A percentile compares a stretch with the other conserved stretches of the same genome.
These are phyloP conservation scores for Aspergillus sp. DNA, from an alignment of 2,329 filamentous ascomycete species.

Conservation along the genomic window DNA sequence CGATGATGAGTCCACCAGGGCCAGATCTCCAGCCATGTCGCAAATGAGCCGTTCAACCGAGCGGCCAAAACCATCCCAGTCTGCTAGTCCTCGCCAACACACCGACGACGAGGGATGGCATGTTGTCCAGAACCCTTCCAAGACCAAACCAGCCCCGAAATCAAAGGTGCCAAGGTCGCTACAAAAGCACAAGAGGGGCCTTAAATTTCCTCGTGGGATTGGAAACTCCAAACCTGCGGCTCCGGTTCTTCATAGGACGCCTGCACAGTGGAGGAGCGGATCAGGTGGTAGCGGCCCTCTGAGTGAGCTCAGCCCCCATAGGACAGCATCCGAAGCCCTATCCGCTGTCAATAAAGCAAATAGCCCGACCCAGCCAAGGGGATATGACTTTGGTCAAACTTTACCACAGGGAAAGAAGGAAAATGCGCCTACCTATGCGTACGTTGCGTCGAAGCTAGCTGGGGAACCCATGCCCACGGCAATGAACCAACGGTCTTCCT, in stretches of 20 bases:
- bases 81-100: constrained; percentile 22
- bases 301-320: constrained; percentile 21
- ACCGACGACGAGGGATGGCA: constrained; percentile 34
- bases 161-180: neutral
- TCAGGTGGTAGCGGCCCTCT: constrained; percentile 19
- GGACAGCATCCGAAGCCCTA: constrained; percentile 41
- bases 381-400: neutral
- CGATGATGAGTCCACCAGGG: constrained; percentile 30
- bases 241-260: constrained; percentile 27
- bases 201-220: constrained; percentile 19
- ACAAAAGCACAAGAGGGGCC: constrained; percentile 14
- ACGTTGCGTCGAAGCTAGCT: constrained; percentile 28
- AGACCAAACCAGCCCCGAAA: constrained; percentile 4
- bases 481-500: constrained; percentile 24
- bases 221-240: constrained; percentile 20
- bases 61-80: constrained; percentile 21
- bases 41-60: constrained; percentile 33
- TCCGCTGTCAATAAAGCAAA: constrained; percentile 38
- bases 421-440: constrained; percentile 36
- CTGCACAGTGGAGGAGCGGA: constrained; percentile 31
- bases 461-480: constrained; percentile 14
- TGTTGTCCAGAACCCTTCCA: constrained; percentile 26
- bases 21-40: constrained; percentile 29
- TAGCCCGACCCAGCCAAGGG: constrained; percentile 25
- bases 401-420: constrained; percentile 18